Conservation (phyloP, 2,329 filamentous ascomycete species). For the Botrytis sinoallii region DNA sequence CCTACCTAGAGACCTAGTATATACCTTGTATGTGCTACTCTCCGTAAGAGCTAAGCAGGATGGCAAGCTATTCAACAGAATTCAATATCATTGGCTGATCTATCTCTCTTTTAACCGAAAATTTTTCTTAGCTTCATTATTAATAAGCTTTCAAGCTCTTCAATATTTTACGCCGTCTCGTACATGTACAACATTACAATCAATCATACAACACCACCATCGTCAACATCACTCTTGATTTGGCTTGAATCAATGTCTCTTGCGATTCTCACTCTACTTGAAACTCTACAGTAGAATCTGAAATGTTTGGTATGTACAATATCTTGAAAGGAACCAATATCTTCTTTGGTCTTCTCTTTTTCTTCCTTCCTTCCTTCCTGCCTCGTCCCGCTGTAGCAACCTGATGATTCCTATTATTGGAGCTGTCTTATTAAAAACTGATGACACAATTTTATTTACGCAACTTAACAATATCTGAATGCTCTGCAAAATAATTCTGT, state of each 20-base stretch:
- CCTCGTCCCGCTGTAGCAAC: constrained; percentile 13
- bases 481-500: constrained; percentile 1
- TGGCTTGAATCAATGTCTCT: not conserved
- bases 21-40: not conserved
- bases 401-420: constrained; percentile 32
- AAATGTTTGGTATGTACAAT: constrained; percentile 17
- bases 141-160: not conserved
- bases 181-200: not conserved
- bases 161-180: not conserved
- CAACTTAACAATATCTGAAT: constrained; percentile 30
- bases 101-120: not conserved
- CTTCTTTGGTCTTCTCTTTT: not conserved
- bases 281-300: constrained; percentile 3
- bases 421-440: constrained; percentile 30
- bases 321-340: not conserved
- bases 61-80: not conserved
- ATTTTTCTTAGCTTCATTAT: not conserved
- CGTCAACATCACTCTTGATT: not conserved
- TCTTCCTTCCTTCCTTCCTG: not conserved
- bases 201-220: not conserved
- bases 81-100: not conserved
- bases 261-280: not conserved
- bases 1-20: not conserved
- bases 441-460: constrained; percentile 28
- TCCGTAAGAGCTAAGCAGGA: not conserved